These are phyloP conservation scores for Cerioporus squamosus DNA, from an alignment of 1,284 basidiomycete species.

Conservation along the genomic window DNA sequence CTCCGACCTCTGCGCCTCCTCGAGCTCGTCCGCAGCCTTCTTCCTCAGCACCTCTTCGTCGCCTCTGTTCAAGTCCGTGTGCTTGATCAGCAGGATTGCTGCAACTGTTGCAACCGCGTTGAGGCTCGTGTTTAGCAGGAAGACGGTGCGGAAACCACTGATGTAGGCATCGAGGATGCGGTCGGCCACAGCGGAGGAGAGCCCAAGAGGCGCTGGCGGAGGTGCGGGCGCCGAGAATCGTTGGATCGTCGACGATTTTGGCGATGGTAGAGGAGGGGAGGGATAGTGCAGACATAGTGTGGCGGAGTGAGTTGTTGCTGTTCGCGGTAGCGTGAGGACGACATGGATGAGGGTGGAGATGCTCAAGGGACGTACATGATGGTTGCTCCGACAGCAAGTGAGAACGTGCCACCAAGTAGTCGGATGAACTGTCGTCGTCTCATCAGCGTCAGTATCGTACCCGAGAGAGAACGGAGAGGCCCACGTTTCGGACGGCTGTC, in stretches of 20 bases:
- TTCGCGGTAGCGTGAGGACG: background rate
- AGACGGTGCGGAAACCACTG: conserved; percentile 58
- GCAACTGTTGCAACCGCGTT: conserved; percentile 51
- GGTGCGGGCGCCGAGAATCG: conserved; percentile 43
- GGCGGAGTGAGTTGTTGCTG: conserved; percentile 60
- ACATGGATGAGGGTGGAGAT: conserved; percentile 18
- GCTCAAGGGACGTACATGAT: conserved; percentile 46
- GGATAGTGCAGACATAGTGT: conserved; percentile 42
- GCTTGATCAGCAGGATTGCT: conserved; percentile 59
- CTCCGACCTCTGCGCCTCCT: conserved; percentile 6
- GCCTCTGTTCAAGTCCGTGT: conserved; percentile 57
- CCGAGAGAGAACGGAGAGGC: conserved; percentile 20
- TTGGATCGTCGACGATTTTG: conserved; percentile 53
- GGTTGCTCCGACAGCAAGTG: conserved; percentile 63
- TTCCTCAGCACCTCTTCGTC: conserved; percentile 55
- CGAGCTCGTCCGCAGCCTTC: conserved; percentile 35
- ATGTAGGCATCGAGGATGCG: conserved; percentile 60
- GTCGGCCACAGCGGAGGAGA: conserved; percentile 42
- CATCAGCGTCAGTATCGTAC: too few species aligned
- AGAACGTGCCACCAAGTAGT: conserved; percentile 64
- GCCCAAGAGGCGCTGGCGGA: conserved; percentile 36
- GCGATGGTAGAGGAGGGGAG: conserved; percentile 42
- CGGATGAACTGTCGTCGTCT: conserved; percentile 55
- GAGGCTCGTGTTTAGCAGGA: conserved; percentile 57
- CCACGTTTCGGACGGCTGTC: conserved; percentile 67